These are phyloP conservation scores for Cinnamomum chago DNA, from an alignment of 164 flowering plant species.

Conservation along the genomic window DNA sequence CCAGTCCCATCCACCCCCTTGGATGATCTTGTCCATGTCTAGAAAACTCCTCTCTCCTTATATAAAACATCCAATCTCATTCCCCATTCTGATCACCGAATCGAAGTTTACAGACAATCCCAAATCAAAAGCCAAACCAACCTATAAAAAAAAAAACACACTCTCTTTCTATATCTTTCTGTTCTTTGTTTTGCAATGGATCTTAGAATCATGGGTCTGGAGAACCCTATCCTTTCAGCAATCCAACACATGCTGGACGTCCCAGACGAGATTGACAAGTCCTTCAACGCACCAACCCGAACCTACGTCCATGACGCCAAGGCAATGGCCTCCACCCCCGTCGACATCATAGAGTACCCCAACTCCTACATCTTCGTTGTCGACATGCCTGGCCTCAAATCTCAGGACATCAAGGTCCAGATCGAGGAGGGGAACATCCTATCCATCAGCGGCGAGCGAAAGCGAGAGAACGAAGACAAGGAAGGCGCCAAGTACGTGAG, in stretches of 20 bases:
- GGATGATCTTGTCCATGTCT: not conserved
- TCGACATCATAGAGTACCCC: constrained; percentile 48
- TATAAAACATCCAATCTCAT: not conserved
- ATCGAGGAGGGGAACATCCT: constrained; percentile 47
- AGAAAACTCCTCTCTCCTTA: not conserved
- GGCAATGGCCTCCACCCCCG: constrained; percentile 63
- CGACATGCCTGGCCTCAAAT: constrained; percentile 65
- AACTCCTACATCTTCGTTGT: constrained; percentile 39
- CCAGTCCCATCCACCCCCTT: not conserved
- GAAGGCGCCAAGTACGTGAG: constrained; percentile 48
- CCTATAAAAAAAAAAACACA: too few species aligned
- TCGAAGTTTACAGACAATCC: too few species aligned
- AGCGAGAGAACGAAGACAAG: constrained; percentile 39
- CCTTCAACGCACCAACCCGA: constrained; percentile 29
- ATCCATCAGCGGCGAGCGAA: constrained; percentile 41
- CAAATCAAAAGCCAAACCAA: not conserved
- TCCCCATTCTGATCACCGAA: too few species aligned
- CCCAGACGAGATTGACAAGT: constrained; percentile 29
- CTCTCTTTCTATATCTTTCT: not conserved
- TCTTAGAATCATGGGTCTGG: constrained; percentile 5
- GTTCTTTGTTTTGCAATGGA: not conserved
- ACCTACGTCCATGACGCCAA: constrained; percentile 58
- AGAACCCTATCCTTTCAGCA: constrained; percentile 33
- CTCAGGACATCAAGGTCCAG: constrained; percentile 43
- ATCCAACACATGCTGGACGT: constrained; percentile 40